phyloP scores from a whole-genome alignment of 805 yeast genomes.

The Saturnispora diversa region DNA sequence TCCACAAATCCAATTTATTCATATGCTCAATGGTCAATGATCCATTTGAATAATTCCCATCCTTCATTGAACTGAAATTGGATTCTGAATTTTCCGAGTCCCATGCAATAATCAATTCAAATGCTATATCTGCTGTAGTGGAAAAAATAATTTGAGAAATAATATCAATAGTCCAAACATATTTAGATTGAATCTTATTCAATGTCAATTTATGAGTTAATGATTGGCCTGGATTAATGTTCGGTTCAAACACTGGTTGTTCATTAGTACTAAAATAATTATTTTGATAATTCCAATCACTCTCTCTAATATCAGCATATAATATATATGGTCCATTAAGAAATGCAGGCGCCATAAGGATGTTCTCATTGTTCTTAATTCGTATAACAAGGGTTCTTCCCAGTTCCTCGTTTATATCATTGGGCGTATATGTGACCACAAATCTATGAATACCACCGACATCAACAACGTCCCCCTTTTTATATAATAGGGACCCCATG shows the following conservation, averaged over 20 bases:
- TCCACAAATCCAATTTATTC: slow-evolving; percentile 72
- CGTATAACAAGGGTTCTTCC: slow-evolving; percentile 39
- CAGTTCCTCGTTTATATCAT: slow-evolving; percentile 6
- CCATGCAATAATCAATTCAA: slow-evolving; percentile 49
- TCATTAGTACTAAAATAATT: slow-evolving; percentile 62
- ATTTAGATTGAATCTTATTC: slow-evolving; percentile 50
- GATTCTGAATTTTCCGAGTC: slow-evolving; percentile 32
- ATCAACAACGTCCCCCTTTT: slow-evolving; percentile 34
- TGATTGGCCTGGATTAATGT: slow-evolving; percentile 59
- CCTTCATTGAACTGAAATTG: slow-evolving; percentile 25
- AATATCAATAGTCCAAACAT: slow-evolving; percentile 76
- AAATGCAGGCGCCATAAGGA: slow-evolving; percentile 73
- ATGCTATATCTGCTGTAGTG: slow-evolving; percentile 58
- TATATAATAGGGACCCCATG: slow-evolving; percentile 18
- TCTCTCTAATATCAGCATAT: slow-evolving; percentile 73
- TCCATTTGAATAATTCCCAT: slow-evolving; percentile 10
- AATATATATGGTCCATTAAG: slow-evolving; percentile 83
- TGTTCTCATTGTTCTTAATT: slow-evolving; percentile 62
- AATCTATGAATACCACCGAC: slow-evolving; percentile 57
- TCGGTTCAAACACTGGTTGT: slow-evolving; percentile 69
- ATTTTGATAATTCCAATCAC: slow-evolving; percentile 48
- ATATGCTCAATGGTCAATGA: slow-evolving; percentile 39
- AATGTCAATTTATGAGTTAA: slow-evolving; percentile 53
- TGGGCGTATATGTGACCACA: slow-evolving; percentile 37
- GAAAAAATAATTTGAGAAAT: slow-evolving; percentile 73